These are phyloP conservation scores for Penicillium tannophilum DNA, from an alignment of 495 filamentous ascomycete genomes.

Conservation along the genomic window DNA sequence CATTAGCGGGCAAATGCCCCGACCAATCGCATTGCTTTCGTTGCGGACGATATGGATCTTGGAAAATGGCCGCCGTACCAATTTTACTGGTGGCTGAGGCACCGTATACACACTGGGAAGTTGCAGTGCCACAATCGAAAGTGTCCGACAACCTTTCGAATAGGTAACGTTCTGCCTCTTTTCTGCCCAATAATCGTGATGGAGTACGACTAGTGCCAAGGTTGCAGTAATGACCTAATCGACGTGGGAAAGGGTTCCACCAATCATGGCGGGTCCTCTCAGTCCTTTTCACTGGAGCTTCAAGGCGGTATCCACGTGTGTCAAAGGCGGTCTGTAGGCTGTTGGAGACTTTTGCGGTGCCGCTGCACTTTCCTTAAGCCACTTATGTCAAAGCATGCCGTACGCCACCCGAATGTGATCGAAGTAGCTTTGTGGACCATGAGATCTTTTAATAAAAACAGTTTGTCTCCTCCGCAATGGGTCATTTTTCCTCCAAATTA, in stretches of 20 bases:
- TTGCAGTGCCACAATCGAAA: not conserved
- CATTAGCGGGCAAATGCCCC: not conserved
- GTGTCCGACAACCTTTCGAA: not conserved
- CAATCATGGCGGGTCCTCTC: not conserved
- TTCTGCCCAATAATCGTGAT: not conserved
- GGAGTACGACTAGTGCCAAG: no score
- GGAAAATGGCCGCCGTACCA: not conserved
- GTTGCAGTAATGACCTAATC: no score
- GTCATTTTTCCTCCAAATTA: not conserved
- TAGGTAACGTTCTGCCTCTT: not conserved
- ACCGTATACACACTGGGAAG: no score
- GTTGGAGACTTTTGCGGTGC: not conserved
- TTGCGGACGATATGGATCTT: not conserved
- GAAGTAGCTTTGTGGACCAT: conserved; percentile 1
- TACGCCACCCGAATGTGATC: not conserved
- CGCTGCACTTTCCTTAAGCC: not conserved
- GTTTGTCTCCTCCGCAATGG: not conserved
- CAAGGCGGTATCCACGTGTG: not conserved
- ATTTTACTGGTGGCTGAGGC: not conserved
- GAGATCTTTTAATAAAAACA: not conserved
- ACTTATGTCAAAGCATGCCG: not conserved
- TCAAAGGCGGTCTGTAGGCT: not conserved
- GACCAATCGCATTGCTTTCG: conserved; percentile 1
- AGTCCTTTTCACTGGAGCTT: not conserved
- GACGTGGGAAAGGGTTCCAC: not conserved